phyloP scores from a whole-genome alignment of 495 filamentous ascomycete species.

The Penicillium pancosmium region DNA sequence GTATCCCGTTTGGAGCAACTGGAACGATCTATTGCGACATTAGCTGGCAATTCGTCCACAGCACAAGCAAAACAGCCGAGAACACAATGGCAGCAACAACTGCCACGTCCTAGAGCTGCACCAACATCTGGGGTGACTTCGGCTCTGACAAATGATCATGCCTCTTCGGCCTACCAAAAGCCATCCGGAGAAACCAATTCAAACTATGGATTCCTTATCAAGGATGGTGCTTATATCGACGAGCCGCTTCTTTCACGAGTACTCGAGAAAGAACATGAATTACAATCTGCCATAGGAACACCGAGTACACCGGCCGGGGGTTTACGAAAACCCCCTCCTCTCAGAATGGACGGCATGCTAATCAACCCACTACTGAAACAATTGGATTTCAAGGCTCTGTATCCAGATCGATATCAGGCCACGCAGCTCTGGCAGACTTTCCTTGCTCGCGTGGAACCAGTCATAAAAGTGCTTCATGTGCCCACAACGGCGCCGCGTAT shows the following conservation, averaged over 20 bases:
- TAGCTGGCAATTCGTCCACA: constrained; percentile 10
- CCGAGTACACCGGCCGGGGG: constrained; percentile 12
- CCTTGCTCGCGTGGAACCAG: constrained; percentile 38
- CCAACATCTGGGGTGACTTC: neutral
- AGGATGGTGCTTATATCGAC: constrained; percentile 34
- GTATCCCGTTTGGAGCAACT: constrained; percentile 31
- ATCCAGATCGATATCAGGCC: constrained; percentile 30
- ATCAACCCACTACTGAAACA: constrained; percentile 21
- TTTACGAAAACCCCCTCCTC: constrained; percentile 10
- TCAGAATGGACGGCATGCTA: constrained; percentile 26
- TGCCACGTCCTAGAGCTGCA: neutral
- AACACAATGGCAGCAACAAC: constrained; percentile 1
- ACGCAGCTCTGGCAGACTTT: constrained; percentile 37
- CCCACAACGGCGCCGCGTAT: constrained; percentile 38
- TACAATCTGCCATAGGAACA: constrained; percentile 30
- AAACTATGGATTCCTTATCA: constrained; percentile 25
- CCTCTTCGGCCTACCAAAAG: neutral
- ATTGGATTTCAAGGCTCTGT: constrained; percentile 21
- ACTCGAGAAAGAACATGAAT: constrained; percentile 30
- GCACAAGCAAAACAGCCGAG: neutral
- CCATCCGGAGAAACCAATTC: neutral
- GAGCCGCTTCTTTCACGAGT: constrained; percentile 33
- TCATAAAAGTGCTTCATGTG: constrained; percentile 49
- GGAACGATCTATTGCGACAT: constrained; percentile 30
- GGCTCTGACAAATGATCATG: neutral